Percentiles rank a stretch among this genome's conserved stretches.
Conservation (phyloP, 2,329 filamentous ascomycete genomes). For the Beauveria australis region DNA sequence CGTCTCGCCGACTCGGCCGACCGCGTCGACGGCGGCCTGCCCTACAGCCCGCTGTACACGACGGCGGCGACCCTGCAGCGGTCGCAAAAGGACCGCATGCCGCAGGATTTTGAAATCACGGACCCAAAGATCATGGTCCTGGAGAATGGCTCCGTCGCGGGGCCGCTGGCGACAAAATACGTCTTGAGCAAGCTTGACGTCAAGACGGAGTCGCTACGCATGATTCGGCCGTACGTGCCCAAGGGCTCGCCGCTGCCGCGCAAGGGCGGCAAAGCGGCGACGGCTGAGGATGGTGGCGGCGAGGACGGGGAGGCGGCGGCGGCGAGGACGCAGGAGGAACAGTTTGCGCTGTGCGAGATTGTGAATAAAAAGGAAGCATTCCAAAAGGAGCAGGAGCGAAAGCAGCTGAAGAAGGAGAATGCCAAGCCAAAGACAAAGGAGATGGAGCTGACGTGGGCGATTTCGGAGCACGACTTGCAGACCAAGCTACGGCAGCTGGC, state of each 20-base stretch:
- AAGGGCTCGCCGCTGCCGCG: slow-evolving; percentile 16
- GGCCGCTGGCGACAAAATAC: slow-evolving; percentile 27
- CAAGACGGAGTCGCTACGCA: slow-evolving; percentile 30
- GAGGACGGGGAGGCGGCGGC: slow-evolving; percentile 12
- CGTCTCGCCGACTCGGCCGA: neutral
- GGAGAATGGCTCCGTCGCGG: slow-evolving; percentile 29
- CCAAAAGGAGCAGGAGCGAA: slow-evolving; percentile 34
- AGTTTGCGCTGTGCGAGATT: slow-evolving; percentile 61
- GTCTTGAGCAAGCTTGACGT: slow-evolving; percentile 33
- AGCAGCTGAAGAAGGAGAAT: slow-evolving; percentile 33
- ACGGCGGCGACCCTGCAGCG: slow-evolving; percentile 25
- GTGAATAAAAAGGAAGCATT: slow-evolving; percentile 48
- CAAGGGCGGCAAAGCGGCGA: neutral
- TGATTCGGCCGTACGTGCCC: slow-evolving; percentile 30
- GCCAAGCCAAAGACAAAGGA: slow-evolving; percentile 52
- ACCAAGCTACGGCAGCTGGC: slow-evolving; percentile 60
- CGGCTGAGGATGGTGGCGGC: neutral
- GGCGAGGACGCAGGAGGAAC: slow-evolving; percentile 12
- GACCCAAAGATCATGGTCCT: slow-evolving; percentile 35
- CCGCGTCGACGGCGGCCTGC: slow-evolving; percentile 15
- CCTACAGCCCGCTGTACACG: slow-evolving; percentile 27
- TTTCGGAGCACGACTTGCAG: slow-evolving; percentile 65
- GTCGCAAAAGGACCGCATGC: slow-evolving; percentile 29
- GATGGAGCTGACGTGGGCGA: slow-evolving; percentile 87
- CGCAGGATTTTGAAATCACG: slow-evolving; percentile 37